Conservation (phyloP, 495 filamentous ascomycete species). For the Penicillium odoratum region DNA sequence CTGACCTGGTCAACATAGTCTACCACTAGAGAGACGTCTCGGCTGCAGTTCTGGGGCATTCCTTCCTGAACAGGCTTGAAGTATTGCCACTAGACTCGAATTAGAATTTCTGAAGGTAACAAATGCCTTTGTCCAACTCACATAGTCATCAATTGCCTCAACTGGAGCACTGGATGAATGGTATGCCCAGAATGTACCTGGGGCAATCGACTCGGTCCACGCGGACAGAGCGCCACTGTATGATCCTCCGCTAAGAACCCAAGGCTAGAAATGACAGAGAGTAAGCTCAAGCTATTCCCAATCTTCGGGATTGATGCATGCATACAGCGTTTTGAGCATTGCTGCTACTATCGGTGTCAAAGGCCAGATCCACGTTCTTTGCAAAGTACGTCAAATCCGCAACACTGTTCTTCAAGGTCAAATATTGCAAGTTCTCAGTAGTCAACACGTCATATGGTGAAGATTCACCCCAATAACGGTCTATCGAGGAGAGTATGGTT, state of each 20-base stretch:
- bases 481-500: conserved; percentile 22
- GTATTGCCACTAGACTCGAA: conserved; percentile 53
- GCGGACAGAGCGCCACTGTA: conserved; percentile 65
- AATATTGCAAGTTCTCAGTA: conserved; percentile 56
- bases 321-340: conserved; percentile 51
- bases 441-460: conserved; percentile 58
- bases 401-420: conserved; percentile 64
- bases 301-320: neutral
- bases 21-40: conserved; percentile 55
- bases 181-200: conserved; percentile 69
- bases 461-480: conserved; percentile 62
- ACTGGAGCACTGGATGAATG: conserved; percentile 64
- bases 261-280: conserved; percentile 40
- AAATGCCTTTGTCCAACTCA: conserved; percentile 7
- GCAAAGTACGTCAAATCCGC: conserved; percentile 65
- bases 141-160: conserved; percentile 60
- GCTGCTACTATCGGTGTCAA: conserved; percentile 54
- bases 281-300: neutral
- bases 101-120: neutral
- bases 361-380: conserved; percentile 55
- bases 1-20: conserved; percentile 56
- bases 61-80: conserved; percentile 62
- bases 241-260: conserved; percentile 63
- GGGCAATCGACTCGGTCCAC: conserved; percentile 59
- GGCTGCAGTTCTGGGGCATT: conserved; percentile 64